A percentile compares a stretch with the other conserved stretches of the same genome.
Conservation (phyloP, 495 filamentous ascomycete genomes). For the Daldinia loculata region DNA sequence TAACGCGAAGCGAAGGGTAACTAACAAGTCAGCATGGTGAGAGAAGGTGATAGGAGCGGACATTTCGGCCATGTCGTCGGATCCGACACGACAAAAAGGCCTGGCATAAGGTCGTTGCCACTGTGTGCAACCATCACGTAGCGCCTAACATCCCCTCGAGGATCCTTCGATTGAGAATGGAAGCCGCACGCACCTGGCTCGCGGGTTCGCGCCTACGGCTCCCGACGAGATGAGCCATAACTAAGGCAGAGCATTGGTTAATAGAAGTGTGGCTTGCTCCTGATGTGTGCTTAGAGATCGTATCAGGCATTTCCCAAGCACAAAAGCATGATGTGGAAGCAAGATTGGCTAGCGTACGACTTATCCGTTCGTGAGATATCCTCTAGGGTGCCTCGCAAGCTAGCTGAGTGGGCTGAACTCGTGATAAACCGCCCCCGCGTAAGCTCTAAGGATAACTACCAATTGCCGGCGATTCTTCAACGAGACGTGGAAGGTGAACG, state of each 20-base stretch:
- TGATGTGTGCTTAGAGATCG: constrained; percentile 7
- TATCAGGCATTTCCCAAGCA: neutral
- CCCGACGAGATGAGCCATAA: neutral
- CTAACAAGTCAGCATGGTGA: neutral
- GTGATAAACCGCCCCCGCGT: neutral
- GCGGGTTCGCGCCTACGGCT: constrained; percentile 26
- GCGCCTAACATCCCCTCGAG: constrained; percentile 21
- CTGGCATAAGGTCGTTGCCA: constrained; percentile 4
- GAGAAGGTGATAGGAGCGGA: constrained; percentile 3
- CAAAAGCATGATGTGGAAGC: neutral
- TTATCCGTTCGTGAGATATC: neutral
- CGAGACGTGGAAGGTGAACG: neutral
- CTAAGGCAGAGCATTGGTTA: constrained; percentile 10
- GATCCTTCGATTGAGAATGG: constrained; percentile 23
- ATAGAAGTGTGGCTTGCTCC: constrained; percentile 30
- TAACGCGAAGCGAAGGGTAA: neutral
- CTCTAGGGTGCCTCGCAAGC: neutral
- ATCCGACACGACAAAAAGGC: neutral
- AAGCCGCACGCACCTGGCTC: neutral
- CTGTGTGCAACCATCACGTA: constrained; percentile 21
- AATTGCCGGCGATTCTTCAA: constrained; percentile 5
- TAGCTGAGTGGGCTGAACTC: neutral
- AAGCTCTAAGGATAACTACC: constrained; percentile 1
- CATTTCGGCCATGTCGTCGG: neutral
- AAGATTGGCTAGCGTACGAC: neutral